Conservation (phyloP, 768 basidiomycete genomes). For the Boletus bicolor region DNA sequence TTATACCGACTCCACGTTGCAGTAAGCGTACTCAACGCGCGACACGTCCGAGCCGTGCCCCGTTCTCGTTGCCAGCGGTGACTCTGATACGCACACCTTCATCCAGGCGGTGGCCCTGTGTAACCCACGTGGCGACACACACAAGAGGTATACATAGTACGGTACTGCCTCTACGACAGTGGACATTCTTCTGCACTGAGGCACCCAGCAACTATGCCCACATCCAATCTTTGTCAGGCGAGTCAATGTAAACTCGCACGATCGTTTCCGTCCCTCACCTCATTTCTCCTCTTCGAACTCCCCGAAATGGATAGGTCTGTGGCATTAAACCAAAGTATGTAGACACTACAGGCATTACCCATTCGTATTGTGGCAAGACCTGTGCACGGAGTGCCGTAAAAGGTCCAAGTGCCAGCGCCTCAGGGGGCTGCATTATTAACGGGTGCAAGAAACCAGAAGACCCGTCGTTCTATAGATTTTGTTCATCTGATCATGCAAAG, state of each 20-base stretch:
- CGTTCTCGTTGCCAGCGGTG: constrained; percentile 9
- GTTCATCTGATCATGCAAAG: constrained; percentile 59
- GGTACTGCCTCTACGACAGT: constrained; percentile 1
- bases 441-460: constrained; percentile 52
- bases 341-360: constrained; percentile 53
- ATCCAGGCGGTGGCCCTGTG: constrained; percentile 19
- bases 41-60: constrained; percentile 15
- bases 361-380: constrained; percentile 59
- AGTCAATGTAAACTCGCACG: constrained; percentile 12
- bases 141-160: constrained; percentile 22
- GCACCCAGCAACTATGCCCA: constrained; percentile 11
- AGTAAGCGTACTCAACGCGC: constrained; percentile 15
- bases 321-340: constrained; percentile 58
- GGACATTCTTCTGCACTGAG: constrained; percentile 1
- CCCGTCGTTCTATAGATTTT: constrained; percentile 50
- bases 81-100: constrained; percentile 3
- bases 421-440: constrained; percentile 43
- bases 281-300: not conserved
- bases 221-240: constrained; percentile 29
- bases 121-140: constrained; percentile 22
- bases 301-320: constrained; percentile 43
- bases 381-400: constrained; percentile 46
- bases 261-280: constrained; percentile 11
- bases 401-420: constrained; percentile 35
- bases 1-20: constrained; percentile 18